Percentiles rank a stretch among this genome's conserved stretches.
Evolutionary conservation across 371 early-diverging fungal species (phyloP).

Genomic region (Coemansia sp.): DNA sequence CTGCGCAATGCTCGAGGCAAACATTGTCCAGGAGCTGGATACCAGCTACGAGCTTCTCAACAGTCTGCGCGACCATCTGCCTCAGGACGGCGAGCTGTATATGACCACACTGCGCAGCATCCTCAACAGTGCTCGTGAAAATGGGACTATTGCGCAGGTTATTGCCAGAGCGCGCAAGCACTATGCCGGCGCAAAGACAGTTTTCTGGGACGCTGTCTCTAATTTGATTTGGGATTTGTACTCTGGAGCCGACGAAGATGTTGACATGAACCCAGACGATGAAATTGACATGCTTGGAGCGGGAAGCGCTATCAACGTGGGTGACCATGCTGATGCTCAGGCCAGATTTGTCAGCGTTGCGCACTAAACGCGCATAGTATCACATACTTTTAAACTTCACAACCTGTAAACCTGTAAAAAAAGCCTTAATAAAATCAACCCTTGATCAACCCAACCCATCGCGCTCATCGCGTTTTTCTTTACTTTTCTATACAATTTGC

Average conservation of each 20-base stretch:
- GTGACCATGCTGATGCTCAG: slow-evolving; percentile 5
- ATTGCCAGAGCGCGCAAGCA: slow-evolving; percentile 13
- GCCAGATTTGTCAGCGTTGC: slow-evolving; percentile 14
- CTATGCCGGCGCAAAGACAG: slow-evolving; percentile 4
- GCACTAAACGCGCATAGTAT: not conserved
- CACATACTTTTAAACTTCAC: not conserved
- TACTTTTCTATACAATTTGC: slow-evolving; percentile 3
- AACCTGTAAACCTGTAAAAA: not conserved
- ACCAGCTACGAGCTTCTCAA: slow-evolving; percentile 25
- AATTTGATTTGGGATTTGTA: slow-evolving; percentile 34
- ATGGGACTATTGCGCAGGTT: slow-evolving; percentile 15
- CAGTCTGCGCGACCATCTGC: slow-evolving; percentile 35
- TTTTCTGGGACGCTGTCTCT: slow-evolving; percentile 26
- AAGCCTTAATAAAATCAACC: not conserved
- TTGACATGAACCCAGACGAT: not conserved
- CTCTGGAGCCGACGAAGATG: slow-evolving; percentile 10
- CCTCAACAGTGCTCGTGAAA: slow-evolving; percentile 22
- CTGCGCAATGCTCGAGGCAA: slow-evolving; percentile 41
- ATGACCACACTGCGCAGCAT: slow-evolving; percentile 38
- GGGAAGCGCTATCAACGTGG: not conserved
- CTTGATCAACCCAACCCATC: not conserved
- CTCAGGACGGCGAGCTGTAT: slow-evolving; percentile 37
- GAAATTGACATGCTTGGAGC: not conserved
- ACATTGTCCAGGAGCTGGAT: slow-evolving; percentile 37
- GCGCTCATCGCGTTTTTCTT: not conserved